Conservation (phyloP, 768 basidiomycete genomes). For the Suillus paluster region DNA sequence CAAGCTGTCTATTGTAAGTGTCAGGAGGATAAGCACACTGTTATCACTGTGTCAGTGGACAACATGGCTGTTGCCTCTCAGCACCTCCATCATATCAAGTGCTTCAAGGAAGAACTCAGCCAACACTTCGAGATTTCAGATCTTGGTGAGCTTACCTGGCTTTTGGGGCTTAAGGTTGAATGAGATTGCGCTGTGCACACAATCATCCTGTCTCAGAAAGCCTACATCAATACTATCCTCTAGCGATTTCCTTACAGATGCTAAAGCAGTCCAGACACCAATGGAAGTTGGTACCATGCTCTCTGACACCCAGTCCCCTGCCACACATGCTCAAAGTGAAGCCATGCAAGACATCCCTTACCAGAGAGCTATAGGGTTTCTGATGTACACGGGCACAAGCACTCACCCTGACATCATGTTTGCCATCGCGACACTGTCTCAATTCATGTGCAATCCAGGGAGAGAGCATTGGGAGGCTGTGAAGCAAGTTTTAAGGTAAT, state of each 20-base stretch:
- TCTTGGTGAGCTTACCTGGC: conserved; percentile 21
- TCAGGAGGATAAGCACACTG: conserved; percentile 19
- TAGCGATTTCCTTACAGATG: conserved; percentile 26
- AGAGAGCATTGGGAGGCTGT: conserved; percentile 1
- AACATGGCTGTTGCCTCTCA: conserved; percentile 35
- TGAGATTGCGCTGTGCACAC: conserved; percentile 12
- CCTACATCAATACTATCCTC: conserved; percentile 26
- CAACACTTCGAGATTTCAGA: conserved; percentile 19
- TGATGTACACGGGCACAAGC: conserved; percentile 37
- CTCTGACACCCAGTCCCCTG: conserved; percentile 3
- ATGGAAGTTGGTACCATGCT: conserved; percentile 19
- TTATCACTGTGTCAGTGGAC: conserved; percentile 37
- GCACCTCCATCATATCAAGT: conserved; percentile 5
- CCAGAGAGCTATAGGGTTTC: conserved; percentile 31
- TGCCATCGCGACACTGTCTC: conserved; percentile 20
- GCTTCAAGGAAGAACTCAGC: not conserved
- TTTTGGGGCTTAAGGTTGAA: conserved; percentile 27
- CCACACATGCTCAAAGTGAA: too few relatives aligned
- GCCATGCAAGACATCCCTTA: conserved; percentile 19
- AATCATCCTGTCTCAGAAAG: conserved; percentile 22
- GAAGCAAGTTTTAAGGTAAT: too few relatives aligned
- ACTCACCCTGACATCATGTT: conserved; percentile 40
- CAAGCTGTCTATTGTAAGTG: too few relatives aligned
- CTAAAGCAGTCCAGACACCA: conserved; percentile 25
- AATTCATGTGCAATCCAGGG: conserved; percentile 2